Base-by-base conservation (phyloP, 768 basidiomycete genomes). In the Rubroboletus pulcherrimus region DNA sequence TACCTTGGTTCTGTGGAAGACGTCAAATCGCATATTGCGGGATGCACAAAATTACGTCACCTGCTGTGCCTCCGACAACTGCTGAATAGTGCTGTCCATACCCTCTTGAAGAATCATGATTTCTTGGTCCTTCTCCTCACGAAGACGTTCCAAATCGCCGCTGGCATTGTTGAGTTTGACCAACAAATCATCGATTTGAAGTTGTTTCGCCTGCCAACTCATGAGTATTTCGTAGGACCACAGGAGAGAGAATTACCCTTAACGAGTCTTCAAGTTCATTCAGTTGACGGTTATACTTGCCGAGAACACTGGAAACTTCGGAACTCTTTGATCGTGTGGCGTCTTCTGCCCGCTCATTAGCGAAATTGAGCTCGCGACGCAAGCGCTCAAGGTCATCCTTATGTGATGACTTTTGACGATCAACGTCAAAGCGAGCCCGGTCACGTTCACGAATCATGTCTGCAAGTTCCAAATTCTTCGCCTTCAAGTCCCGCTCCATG, bases 361-460 rank as follows among this genome's bases (percentile, higher is more conserved):
- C 93, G 67, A 97, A 98, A 64, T 81, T 82, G 54, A 98, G 78
- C 66, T 99, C 97, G 31, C 97, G 87, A 58, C 90, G 90, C 35
- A 98, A 66, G 10, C 97, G 85, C 59, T 98, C 97, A 37, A 92
- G 69, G 67, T 99, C 97, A 54, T 99, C 97, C 68, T 94, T 96
- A 71, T 98, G 94, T 48, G 86, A 87, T 6, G 92, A 84, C 75
- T 96, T 98, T 69, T 92, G 82, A 21, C 97, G 81, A 67, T 99
- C 97, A 24, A 98, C 77, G 61, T 99, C 97, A 66, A 97, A 98
- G 42, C 97, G 80, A 35, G 96, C 94, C 53, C 95, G 81, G 68
- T 99, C 97, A 34, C 97, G 85, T 72, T 99, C 97, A 44, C 96
- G 83, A 63, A 99, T 89, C 97, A 99, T 99, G 69, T 98, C 97